Evolutionary conservation across 371 early-diverging fungal species (phyloP).

Genomic region (Mucor sp.): DNA sequence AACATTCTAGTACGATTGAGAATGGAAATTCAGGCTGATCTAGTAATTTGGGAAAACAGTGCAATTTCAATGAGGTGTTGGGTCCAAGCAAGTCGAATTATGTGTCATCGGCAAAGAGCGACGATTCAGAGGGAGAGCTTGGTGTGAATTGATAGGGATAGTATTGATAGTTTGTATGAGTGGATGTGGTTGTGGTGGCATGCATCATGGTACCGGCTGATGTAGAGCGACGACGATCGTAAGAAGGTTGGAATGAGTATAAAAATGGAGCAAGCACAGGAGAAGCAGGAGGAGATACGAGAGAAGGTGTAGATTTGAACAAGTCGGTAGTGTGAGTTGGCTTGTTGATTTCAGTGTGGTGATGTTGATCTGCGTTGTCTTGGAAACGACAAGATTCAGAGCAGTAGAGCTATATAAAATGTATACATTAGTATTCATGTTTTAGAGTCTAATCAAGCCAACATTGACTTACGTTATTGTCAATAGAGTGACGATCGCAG

Average conservation of each 20-base stretch:
- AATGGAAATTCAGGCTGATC: not conserved
- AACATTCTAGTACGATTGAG: not conserved
- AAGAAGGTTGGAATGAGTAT: conserved; percentile 14
- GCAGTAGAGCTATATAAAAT: conserved; percentile 16
- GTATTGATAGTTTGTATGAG: conserved; percentile 12
- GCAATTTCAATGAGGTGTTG: not conserved
- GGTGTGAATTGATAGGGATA: conserved; percentile 19
- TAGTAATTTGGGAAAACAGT: not conserved
- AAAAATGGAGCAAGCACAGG: conserved; percentile 20
- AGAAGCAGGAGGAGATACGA: conserved; percentile 19
- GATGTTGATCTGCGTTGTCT: conserved; percentile 9
- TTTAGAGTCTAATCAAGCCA: not conserved
- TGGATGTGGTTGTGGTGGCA: not conserved
- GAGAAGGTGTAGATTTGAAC: conserved; percentile 10
- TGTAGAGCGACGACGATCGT: conserved; percentile 17
- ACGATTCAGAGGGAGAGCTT: conserved; percentile 22
- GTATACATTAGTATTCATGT: not conserved
- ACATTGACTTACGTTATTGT: conserved; percentile 17
- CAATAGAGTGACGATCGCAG: conserved; percentile 33
- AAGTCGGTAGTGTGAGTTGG: conserved; percentile 4
- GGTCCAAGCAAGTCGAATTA: not conserved
- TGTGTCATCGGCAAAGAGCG: conserved; percentile 22
- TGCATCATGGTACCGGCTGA: conserved; percentile 11
- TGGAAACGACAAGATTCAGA: conserved; percentile 25
- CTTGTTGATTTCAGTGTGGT: not conserved